Evolutionary conservation across 768 basidiomycete genomes (phyloP).

Genomic region (Sporobolomyces pararoseus): DNA sequence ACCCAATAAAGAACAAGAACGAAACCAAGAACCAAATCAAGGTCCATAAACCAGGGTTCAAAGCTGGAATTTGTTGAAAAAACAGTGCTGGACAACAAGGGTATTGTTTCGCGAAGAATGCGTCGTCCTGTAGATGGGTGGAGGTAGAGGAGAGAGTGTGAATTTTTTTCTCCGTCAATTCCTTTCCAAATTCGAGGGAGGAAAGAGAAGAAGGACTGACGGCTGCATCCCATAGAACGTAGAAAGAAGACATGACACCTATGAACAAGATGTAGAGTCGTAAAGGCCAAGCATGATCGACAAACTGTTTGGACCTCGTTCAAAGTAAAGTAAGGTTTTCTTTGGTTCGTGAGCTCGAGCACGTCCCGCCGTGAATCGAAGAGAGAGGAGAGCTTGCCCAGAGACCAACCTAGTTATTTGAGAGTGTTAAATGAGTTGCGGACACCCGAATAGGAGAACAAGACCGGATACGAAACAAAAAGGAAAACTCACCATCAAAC

Average conservation of each 20-base stretch:
- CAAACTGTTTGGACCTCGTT: too few relatives aligned
- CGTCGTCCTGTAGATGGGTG: constrained; percentile 26
- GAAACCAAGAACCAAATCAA: constrained; percentile 30
- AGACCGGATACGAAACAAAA: too few relatives aligned
- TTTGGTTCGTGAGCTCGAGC: too few relatives aligned
- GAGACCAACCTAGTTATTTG: constrained; percentile 10
- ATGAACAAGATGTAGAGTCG: constrained; percentile 41
- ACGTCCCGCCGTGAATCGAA: too few relatives aligned
- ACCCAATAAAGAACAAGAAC: constrained; percentile 39
- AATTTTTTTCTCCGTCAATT: too few relatives aligned
- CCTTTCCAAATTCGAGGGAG: too few relatives aligned
- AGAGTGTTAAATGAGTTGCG: too few relatives aligned
- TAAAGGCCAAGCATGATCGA: constrained; percentile 36
- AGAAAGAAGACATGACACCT: constrained; percentile 40
- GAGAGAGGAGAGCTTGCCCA: too few relatives aligned
- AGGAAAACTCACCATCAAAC: constrained; percentile 23
- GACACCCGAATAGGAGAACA: too few relatives aligned
- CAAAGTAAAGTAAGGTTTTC: too few relatives aligned
- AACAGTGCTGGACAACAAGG: constrained; percentile 31
- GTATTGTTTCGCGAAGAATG: constrained; percentile 36
- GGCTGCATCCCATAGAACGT: constrained; percentile 38
- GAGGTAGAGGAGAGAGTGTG: not conserved
- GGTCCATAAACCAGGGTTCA: constrained; percentile 21
- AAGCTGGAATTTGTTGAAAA: not conserved
- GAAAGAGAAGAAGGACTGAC: constrained; percentile 2